Conservation (phyloP, 2,329 filamentous ascomycete genomes). For the Phyllachora maydis region DNA sequence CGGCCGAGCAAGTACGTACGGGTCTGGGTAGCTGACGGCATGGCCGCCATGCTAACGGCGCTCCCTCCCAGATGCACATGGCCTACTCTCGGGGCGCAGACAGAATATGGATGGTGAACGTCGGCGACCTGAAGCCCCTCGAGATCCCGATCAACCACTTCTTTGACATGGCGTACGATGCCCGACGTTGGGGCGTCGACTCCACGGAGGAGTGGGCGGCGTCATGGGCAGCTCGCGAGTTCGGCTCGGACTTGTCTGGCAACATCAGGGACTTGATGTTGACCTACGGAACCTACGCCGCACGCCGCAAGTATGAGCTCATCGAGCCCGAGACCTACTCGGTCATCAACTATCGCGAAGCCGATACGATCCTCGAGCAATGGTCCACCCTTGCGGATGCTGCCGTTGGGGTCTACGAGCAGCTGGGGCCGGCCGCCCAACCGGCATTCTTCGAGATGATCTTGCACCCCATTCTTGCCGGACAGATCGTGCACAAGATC, state of each 20-base stretch:
- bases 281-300: conserved; percentile 32
- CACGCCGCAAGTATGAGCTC: conserved; percentile 39
- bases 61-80: conserved; percentile 37
- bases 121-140: conserved; percentile 43
- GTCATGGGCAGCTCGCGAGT: conserved; percentile 30
- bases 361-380: conserved; percentile 30
- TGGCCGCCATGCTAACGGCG: too few species aligned
- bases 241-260: conserved; percentile 22
- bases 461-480: conserved; percentile 36
- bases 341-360: conserved; percentile 43
- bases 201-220: conserved; percentile 33
- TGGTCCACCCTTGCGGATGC: conserved; percentile 30
- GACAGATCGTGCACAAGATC: conserved; percentile 32
- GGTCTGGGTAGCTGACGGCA: too few species aligned
- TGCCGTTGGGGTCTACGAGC: conserved; percentile 33
- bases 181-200: conserved; percentile 32
- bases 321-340: conserved; percentile 37
- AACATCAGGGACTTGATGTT: conserved; percentile 28
- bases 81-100: conserved; percentile 36
- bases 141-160: conserved; percentile 47
- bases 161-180: conserved; percentile 47
- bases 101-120: conserved; percentile 46
- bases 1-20: too few species aligned
- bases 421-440: conserved; percentile 24
- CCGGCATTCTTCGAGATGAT: conserved; percentile 43